Evolutionary conservation across 495 filamentous ascomycete genomes (phyloP), one percentile per base, ranked within the genome.

Genomic region (Trichocladium uniseriatum): DNA sequence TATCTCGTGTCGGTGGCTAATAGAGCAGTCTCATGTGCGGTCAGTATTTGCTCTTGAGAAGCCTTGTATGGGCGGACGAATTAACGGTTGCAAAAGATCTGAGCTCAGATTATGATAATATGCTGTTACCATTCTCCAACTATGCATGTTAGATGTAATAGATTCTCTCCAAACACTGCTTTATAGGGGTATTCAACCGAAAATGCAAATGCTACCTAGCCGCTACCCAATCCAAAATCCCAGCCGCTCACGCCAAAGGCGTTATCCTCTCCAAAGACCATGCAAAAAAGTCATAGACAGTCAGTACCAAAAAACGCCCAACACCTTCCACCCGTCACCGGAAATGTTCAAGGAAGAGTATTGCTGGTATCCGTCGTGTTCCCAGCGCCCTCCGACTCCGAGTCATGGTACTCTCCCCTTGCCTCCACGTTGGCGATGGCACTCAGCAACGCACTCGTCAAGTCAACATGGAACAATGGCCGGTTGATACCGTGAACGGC

Each of bases 391-490:
- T 5, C 20, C 22, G 19, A 2, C 22, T 13, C 19, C 2, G 38
- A 8, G 27, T 40, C 37, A 28, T 10, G 5, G 31, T 11, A 10
- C 53, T 72, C 68, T 1, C 54, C 49, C 31, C 72, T 67, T 32
- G 68, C 70, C 71, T 84, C 74, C 7, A 81, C 79, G 56, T 90
- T 95, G 27, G 81, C 78, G 54, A 97, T 77, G 14, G 89, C 91
- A 64, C 87, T 91, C 66, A 94, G 84, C 58, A 97, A 61, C 20
- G 92, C 92, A 59, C 85, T 91, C 13, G 89, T 95, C 22, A 98
- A 65, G 62, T 98, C 92, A 48, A 94, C 80, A 58, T 98, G 94
- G 79, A 98, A 97, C 54, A 95, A 78, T 38, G 92, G 92, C 57
- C 87, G 67, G 67, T 92, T 89, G 49, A 95, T 71, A 37, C 92